These are phyloP conservation scores for Starmerella roubikii DNA, from an alignment of 805 yeast species.

Conservation along the genomic window DNA sequence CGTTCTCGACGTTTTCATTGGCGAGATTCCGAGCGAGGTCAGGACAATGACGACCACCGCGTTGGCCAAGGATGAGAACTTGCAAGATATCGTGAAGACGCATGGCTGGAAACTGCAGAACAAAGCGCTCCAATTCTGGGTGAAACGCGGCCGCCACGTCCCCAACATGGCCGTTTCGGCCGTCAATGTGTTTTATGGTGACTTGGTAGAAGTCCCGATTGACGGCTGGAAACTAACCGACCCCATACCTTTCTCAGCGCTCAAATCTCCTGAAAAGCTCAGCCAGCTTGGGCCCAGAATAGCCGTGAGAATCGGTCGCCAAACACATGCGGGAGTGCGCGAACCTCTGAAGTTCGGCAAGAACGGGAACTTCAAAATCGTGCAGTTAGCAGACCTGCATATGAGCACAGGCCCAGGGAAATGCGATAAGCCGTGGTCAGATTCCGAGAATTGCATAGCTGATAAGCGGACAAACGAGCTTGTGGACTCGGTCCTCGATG, in stretches of 20 bases:
- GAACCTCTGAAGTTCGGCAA: constrained; percentile 15
- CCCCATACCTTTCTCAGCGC: constrained; percentile 20
- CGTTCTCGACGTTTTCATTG: constrained; percentile 8
- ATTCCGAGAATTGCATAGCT: constrained; percentile 47
- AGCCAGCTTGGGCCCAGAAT: constrained; percentile 21
- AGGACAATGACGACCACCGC: constrained; percentile 9
- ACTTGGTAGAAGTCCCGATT: constrained; percentile 63
- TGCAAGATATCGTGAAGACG: constrained; percentile 14
- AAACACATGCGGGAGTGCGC: not conserved
- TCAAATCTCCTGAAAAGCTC: not conserved
- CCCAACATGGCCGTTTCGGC: constrained; percentile 35
- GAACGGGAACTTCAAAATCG: constrained; percentile 50
- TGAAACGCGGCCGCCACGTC: constrained; percentile 35
- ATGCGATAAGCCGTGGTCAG: constrained; percentile 45
- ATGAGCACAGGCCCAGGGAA: constrained; percentile 59
- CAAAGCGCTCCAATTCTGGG: constrained; percentile 41
- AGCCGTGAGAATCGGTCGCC: constrained; percentile 19
- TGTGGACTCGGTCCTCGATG: constrained; percentile 47
- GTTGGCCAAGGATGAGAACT: constrained; percentile 15
- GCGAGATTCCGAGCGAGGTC: constrained; percentile 11
- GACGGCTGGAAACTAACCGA: constrained; percentile 45
- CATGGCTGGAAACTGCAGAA: constrained; percentile 27
- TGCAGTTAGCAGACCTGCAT: constrained; percentile 87
- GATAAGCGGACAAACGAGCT: constrained; percentile 59
- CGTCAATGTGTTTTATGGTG: constrained; percentile 59